Evolutionary conservation across 768 basidiomycete species (phyloP).

Genomic region (Filobasidium floriforme): DNA sequence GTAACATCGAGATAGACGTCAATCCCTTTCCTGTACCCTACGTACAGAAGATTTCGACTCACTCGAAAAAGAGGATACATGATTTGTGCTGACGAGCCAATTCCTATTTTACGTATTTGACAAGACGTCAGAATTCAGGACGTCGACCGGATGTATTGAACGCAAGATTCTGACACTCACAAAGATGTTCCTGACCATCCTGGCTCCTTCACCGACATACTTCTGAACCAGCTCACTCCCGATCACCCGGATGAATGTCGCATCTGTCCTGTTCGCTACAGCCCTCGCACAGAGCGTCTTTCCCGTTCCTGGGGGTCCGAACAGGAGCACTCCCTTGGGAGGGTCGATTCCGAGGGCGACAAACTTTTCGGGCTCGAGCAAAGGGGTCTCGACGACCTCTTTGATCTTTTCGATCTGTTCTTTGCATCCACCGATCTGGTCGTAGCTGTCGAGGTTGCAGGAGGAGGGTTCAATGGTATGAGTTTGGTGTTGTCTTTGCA

Average conservation of each 20-base stretch:
- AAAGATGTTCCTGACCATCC: slow-evolving; percentile 97
- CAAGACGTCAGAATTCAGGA: too few relatives aligned
- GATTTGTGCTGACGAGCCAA: slow-evolving; percentile 99
- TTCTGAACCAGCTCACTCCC: slow-evolving; percentile 99
- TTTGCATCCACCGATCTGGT: slow-evolving; percentile 96
- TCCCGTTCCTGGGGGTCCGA: slow-evolving; percentile 59
- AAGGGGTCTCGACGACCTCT: slow-evolving; percentile 93
- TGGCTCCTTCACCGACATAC: slow-evolving; percentile 96
- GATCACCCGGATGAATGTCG: slow-evolving; percentile 98
- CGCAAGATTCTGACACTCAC: slow-evolving; percentile 4
- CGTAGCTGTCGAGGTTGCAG: slow-evolving; percentile 50
- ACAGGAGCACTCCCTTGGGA: slow-evolving; percentile 93
- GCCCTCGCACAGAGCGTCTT: slow-evolving; percentile 98
- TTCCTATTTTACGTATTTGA: slow-evolving; percentile 48
- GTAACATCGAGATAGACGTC: too few relatives aligned
- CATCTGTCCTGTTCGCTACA: slow-evolving; percentile 96
- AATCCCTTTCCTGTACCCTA: not conserved
- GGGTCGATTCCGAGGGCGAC: slow-evolving; percentile 98
- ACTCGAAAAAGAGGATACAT: slow-evolving; percentile 99
- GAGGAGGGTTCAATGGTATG: slow-evolving; percentile 87
- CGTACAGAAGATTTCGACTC: slow-evolving; percentile 59
- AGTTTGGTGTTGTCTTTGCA: slow-evolving; percentile 53
- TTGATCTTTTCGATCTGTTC: slow-evolving; percentile 98
- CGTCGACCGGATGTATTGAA: not conserved
- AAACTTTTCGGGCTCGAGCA: slow-evolving; percentile 97